Percentiles rank a stretch among this genome's conserved stretches.
These are phyloP conservation scores for Tetracladium marchalianum DNA, from an alignment of 495 filamentous ascomycete genomes.

Conservation along the genomic window DNA sequence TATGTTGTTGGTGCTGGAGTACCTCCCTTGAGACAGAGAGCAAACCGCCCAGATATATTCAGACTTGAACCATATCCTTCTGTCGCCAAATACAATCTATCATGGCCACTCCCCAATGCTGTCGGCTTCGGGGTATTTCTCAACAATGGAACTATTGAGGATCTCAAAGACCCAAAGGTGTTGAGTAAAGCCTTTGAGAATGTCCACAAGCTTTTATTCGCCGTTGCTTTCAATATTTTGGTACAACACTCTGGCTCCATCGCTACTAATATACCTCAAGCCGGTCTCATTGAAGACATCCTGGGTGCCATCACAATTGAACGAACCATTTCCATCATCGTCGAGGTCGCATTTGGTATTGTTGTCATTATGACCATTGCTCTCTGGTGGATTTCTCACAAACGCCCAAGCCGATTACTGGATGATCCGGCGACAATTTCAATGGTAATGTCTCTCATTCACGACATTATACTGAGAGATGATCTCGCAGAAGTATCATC, in stretches of 20 bases:
- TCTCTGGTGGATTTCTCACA: constrained; percentile 15
- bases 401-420: constrained; percentile 6
- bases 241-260: neutral
- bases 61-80: constrained; percentile 5
- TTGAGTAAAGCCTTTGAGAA: constrained; percentile 21
- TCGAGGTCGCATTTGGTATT: constrained; percentile 27
- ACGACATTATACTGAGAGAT: constrained; percentile 2
- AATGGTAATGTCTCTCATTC: constrained; percentile 22
- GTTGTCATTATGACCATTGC: constrained; percentile 17
- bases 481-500: neutral
- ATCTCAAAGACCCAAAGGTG: constrained; percentile 18
- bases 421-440: constrained; percentile 19
- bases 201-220: constrained; percentile 30
- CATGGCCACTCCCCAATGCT: constrained; percentile 18
- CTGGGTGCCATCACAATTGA: constrained; percentile 25
- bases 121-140: constrained; percentile 23
- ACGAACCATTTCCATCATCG: constrained; percentile 25
- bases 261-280: neutral
- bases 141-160: constrained; percentile 7
- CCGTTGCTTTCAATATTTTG: constrained; percentile 21
- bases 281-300: neutral
- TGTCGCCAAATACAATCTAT: constrained; percentile 7
- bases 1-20: constrained; percentile 18
- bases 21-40: neutral
- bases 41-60: constrained; percentile 1